phyloP scores from a whole-genome alignment of 768 basidiomycete genomes.

The Chalciporus sphaerocephalus region DNA sequence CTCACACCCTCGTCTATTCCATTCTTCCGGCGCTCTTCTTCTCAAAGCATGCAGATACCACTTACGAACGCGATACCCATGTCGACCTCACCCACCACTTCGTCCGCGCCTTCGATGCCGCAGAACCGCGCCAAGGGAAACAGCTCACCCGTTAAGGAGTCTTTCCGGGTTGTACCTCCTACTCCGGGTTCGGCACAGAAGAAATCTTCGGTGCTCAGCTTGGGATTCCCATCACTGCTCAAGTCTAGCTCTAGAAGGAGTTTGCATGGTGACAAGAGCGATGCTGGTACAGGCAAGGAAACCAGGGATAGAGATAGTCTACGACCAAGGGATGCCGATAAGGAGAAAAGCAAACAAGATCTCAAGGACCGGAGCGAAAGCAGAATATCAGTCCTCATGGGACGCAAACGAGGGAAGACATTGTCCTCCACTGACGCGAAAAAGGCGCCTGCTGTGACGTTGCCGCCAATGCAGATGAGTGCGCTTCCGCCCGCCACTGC shows the following conservation, averaged over 20 bases:
- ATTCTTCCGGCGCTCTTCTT: conserved; percentile 89
- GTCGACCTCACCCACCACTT: conserved; percentile 50
- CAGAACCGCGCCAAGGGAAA: conserved; percentile 42
- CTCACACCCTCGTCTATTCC: conserved; percentile 91
- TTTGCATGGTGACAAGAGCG: conserved; percentile 56
- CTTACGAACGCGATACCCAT: conserved; percentile 38
- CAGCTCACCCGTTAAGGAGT: conserved; percentile 52
- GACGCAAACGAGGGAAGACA: conserved; percentile 81
- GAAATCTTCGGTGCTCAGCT: conserved; percentile 78
- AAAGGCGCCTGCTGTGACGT: conserved; percentile 62
- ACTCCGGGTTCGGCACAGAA: conserved; percentile 61
- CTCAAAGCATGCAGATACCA: conserved; percentile 76
- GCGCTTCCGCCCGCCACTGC: conserved; percentile 79
- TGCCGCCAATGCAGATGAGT: conserved; percentile 90
- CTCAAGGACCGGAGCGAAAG: conserved; percentile 84
- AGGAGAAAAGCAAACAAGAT: conserved; percentile 64
- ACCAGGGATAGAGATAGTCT: conserved; percentile 58
- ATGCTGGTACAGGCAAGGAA: conserved; percentile 39
- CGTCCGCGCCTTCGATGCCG: conserved; percentile 40
- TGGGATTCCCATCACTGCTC: conserved; percentile 76
- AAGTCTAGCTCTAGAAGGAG: conserved; percentile 84
- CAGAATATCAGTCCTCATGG: conserved; percentile 82
- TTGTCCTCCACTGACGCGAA: conserved; percentile 78
- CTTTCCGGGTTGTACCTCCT: conserved; percentile 48
- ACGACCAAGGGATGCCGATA: conserved; percentile 40